These are phyloP conservation scores for Sporopachydermia cereana DNA, from an alignment of 1,139 yeast species.

Conservation along the genomic window DNA sequence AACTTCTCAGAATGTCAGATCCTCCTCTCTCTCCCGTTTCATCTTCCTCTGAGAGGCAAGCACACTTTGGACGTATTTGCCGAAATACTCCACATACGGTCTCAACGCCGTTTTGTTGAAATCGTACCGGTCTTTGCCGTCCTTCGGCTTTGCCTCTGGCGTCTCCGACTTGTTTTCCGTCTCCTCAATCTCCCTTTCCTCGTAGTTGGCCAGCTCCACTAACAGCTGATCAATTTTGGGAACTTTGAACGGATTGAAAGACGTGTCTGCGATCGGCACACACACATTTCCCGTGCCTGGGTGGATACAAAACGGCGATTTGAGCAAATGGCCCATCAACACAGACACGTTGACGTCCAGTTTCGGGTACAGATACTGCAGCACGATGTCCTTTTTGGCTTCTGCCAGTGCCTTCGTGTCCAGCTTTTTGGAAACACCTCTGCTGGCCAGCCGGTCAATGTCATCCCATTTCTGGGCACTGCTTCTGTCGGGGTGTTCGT, in stretches of 20 bases:
- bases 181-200: constrained; percentile 29
- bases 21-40: constrained; percentile 35
- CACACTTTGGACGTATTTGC: constrained; percentile 46
- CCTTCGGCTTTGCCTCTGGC: not conserved
- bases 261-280: constrained; percentile 72
- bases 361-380: constrained; percentile 79
- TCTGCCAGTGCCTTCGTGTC: constrained; percentile 37
- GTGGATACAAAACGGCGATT: constrained; percentile 96
- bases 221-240: constrained; percentile 63
- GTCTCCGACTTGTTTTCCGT: constrained; percentile 22
- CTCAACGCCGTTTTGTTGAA: constrained; percentile 61
- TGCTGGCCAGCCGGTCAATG: constrained; percentile 48
- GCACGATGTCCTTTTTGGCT: constrained; percentile 74
- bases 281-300: constrained; percentile 97
- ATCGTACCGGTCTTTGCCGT: constrained; percentile 28
- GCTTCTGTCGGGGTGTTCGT: constrained; percentile 31
- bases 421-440: constrained; percentile 31
- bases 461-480: constrained; percentile 71
- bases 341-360: constrained; percentile 88
- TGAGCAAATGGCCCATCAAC: constrained; percentile 81
- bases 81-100: constrained; percentile 65
- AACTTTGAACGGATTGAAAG: constrained; percentile 67
- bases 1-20: constrained; percentile 1
- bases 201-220: constrained; percentile 36
- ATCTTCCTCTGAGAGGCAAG: constrained; percentile 42